These are phyloP conservation scores for Vanrija sp. DNA, from an alignment of 1,284 basidiomycete species.

Conservation along the genomic window DNA sequence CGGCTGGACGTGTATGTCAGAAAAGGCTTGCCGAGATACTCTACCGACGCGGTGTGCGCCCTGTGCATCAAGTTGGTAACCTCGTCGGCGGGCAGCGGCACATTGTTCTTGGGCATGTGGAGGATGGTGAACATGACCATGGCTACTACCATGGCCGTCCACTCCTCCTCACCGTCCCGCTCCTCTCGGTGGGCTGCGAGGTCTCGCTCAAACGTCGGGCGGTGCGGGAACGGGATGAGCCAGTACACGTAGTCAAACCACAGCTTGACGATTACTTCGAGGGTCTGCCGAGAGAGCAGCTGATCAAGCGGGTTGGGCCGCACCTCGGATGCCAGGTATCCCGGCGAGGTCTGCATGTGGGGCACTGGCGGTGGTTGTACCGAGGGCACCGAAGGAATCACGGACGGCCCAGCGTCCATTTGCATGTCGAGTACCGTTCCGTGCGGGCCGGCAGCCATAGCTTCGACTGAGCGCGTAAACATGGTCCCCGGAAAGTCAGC, in stretches of 20 bases:
- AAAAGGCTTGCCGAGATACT: background rate
- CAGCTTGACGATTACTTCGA: constrained; percentile 59
- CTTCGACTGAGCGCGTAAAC: too few species aligned
- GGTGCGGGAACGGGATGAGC: constrained; percentile 57
- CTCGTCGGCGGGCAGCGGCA: constrained; percentile 10
- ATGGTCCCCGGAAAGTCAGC: too few species aligned
- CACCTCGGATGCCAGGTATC: too few species aligned
- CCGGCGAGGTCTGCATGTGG: too few species aligned
- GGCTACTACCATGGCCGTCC: constrained; percentile 78
- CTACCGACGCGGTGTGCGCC: background rate
- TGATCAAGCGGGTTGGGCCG: too few species aligned
- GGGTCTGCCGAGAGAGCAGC: background rate
- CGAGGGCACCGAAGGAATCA: background rate
- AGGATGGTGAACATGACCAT: constrained; percentile 69
- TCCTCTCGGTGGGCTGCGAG: constrained; percentile 69
- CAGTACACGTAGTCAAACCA: constrained; percentile 85
- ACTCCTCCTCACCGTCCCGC: constrained; percentile 58
- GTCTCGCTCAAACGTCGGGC: constrained; percentile 74
- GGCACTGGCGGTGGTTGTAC: too few species aligned
- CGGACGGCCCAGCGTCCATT: too few species aligned
- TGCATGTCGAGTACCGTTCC: too few species aligned
- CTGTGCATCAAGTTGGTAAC: constrained; percentile 6
- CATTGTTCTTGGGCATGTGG: constrained; percentile 46
- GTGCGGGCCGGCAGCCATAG: background rate
- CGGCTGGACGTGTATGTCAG: background rate